Base-by-base conservation (phyloP, 306 rosid genomes). In the Erythrophleum fordii region DNA sequence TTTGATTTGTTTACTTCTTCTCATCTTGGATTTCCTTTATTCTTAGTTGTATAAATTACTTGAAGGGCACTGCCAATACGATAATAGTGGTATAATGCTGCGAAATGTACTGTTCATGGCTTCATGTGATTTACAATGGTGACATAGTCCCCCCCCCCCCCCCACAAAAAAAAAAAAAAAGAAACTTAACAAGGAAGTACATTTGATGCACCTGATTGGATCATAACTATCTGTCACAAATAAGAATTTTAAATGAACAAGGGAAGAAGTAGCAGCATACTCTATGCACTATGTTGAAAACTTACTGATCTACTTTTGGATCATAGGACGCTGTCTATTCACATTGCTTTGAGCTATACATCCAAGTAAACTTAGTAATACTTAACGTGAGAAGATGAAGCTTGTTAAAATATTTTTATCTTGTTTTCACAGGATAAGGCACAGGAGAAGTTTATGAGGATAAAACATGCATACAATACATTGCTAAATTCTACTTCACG, bases 381-480 rank as follows among this genome's bases (percentile, higher is more conserved):
- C 62, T 60, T 51, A 58, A 58, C 41, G 48, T 72, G 10, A 73
- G 67, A 39, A 67, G 62, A n/a, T 69, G 35, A 52, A 11, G 71
- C 66, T 83, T 72, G 62, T 69, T 86, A 26, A 72, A 60, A 60
- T 45, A 69, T 37, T 70, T 49, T 46, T 41, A 5, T 68, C 74
- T 62, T 59, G 77, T 37, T 73, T 58, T 88, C 69, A 55, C 91
- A 95, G 98, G 85, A 84, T 8, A 93, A 91, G 79, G 98, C 98
- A 1, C 98, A 93, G 77, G 98, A 93, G 81, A 95, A 89, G 66
- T 95, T 95, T 81, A 84, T 95, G 97, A 88, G 96, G 72, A 91
- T 93, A 71, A 95, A 95, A 81, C 99, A 95, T 85, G 98, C 99
- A 26, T 95, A 95, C 82, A 91, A 87, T 71, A 88, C 94, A 39